phyloP scores from a whole-genome alignment of 2,329 filamentous ascomycete species.

The Ophiocordyceps camponoti-floridani region DNA sequence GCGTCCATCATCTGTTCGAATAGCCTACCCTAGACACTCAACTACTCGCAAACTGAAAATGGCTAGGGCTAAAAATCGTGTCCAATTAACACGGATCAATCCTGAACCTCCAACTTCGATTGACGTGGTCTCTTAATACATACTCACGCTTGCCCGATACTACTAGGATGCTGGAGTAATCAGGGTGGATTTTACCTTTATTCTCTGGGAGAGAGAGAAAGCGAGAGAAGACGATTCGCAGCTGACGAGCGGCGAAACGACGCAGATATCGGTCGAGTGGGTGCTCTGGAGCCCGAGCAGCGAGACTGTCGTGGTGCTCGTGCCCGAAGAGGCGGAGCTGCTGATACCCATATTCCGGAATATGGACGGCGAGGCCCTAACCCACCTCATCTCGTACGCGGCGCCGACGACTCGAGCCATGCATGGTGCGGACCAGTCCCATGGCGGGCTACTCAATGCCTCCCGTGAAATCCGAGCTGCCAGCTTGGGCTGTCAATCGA shows the following conservation, averaged over 20 bases:
- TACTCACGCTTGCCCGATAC: too few species aligned
- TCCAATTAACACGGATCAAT: too few species aligned
- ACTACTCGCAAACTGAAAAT: too few species aligned
- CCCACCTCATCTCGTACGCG: conserved; percentile 37
- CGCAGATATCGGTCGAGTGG: conserved; percentile 37
- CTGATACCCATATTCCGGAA: conserved; percentile 27
- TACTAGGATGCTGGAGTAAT: too few species aligned
- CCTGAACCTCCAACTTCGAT: too few species aligned
- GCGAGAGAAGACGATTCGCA: too few species aligned
- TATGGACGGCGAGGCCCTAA: conserved; percentile 3
- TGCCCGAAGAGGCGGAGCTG: conserved; percentile 43
- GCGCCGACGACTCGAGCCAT: conserved; percentile 42
- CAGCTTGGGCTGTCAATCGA: conserved; percentile 38
- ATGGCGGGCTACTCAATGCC: conserved; percentile 33
- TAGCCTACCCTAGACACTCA: too few species aligned
- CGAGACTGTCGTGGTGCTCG: conserved; percentile 35
- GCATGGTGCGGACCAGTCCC: conserved; percentile 42
- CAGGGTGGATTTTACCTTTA: too few species aligned
- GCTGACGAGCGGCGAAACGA: not conserved
- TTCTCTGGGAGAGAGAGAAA: too few species aligned
- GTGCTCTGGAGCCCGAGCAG: conserved; percentile 33
- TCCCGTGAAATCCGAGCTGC: conserved; percentile 19
- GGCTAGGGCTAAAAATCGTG: too few species aligned
- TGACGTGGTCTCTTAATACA: too few species aligned
- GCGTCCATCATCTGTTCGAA: too few species aligned